Base-by-base conservation (phyloP, 2,329 filamentous ascomycete genomes). In the Cercospora zeae-maydis region DNA sequence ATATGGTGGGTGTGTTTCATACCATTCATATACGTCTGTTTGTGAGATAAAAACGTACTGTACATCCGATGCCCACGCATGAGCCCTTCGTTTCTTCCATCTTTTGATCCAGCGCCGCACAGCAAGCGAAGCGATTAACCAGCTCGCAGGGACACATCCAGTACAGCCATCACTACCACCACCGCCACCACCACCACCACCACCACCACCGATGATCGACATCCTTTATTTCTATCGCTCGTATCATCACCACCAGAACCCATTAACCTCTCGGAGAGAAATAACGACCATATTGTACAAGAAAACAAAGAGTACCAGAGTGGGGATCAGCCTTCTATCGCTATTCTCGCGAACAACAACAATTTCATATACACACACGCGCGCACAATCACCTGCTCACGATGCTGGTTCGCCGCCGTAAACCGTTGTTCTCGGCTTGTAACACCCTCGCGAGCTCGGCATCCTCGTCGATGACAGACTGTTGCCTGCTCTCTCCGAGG, bases 361-460 rank as follows among this genome's bases (percentile, higher is more conserved):
- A 24, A 52, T 30, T 52, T 9, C 14, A 31, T 11, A 52, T 24
- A 30, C 24, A 8, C 3, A 9, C n/a, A n/a, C 27, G 47, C 39
- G 21, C 39, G 19, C 16, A 13, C 47, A 52, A 58, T 55, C 49
- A 54, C 27, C 49, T 42, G 31, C 58, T 51, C 16, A 47, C 58
- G 19, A 55, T 39, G 49, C 58, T 61, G 11, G 58, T 55, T 4
- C 58, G 58, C 47, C 58, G 61, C 37, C 68, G 51, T 37, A 70
- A 54, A 8, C 67, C 68, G 8, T 65, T 58, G 31, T 69, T 64
- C 21, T 66, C 68, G 39, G 64, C 57, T 53, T 67, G 67, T 45
- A 70, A 19, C n/a, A 56, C 39, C 37, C 58, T 58, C 21, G 66
- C 67, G 33, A 69, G 52, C 33, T 62, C 63, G 21, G 63, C 55